These are phyloP conservation scores for Bipolaris cookei DNA, from an alignment of 2,329 filamentous ascomycete species.

Conservation along the genomic window DNA sequence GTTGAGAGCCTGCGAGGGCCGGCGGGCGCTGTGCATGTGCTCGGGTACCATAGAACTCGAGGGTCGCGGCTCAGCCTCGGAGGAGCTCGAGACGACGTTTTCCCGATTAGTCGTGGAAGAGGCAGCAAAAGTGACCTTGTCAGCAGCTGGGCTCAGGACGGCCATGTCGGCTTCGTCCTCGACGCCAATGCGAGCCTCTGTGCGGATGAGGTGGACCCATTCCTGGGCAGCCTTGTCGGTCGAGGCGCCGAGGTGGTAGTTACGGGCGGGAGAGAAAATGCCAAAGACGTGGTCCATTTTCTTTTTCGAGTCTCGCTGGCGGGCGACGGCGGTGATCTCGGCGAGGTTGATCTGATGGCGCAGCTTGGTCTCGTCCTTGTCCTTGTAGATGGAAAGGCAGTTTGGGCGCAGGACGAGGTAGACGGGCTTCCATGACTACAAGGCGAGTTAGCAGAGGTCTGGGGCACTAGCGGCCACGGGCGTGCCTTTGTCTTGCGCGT, in stretches of 20 bases:
- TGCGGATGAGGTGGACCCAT: conserved; percentile 84
- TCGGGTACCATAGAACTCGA: conserved; percentile 36
- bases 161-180: conserved; percentile 87
- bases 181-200: conserved; percentile 76
- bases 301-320: conserved; percentile 86
- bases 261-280: conserved; percentile 87
- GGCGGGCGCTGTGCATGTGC: conserved; percentile 52
- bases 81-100: conserved; percentile 53
- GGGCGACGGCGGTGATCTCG: conserved; percentile 88
- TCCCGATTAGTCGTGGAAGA: conserved; percentile 46
- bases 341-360: conserved; percentile 86
- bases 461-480: not conserved
- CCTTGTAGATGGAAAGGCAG: conserved; percentile 89
- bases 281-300: conserved; percentile 88
- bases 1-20: conserved; percentile 67
- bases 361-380: conserved; percentile 86
- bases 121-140: conserved; percentile 55
- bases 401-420: conserved; percentile 91
- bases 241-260: conserved; percentile 85
- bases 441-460: conserved; percentile 15
- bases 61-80: conserved; percentile 51
- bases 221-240: conserved; percentile 76
- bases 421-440: conserved; percentile 84
- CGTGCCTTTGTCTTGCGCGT: conserved; percentile 78
- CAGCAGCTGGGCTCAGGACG: conserved; percentile 68